Base-by-base conservation (phyloP, 306 rosid species). In the Casuarina equisetifolia region DNA sequence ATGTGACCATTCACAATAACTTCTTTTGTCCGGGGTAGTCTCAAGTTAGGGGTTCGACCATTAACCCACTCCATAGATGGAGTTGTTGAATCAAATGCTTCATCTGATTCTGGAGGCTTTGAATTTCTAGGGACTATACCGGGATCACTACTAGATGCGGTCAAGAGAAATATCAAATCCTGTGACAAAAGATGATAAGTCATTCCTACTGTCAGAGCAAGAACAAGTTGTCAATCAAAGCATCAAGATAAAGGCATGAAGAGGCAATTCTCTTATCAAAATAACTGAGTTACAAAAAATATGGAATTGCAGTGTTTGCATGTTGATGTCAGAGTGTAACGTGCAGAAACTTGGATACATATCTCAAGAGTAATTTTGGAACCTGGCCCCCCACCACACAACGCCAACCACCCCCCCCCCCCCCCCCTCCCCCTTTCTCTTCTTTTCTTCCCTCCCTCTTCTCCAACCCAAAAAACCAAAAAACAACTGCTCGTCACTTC, bases 41-140 rank as follows among this genome's bases (percentile, higher is more conserved):
- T 95, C 84, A 91, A 73, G 85, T 86, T 89, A 80, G 97, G 98
- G 44, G 96, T 95, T 74, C 90, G 57, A 10, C 91, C 97, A 74
- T 81, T 82, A 78, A 95, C 88, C 98, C 98, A 95, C 80, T 95
- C 98, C 97, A 95, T 92, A n/a, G 98, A 95, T 70, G 98, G 97
- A 51, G 97, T 86, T 36, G 87, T 84, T 25, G 82, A 73, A 72
- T 89, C 89, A 69, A 25, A 80, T 35, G 82, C 62, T 55, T 92
- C 98, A 35, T 92, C 97, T 51, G 74, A 88, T 46, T 95, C 97
- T 44, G 91, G 97, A 84, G 92, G 92, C 80, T 74, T 89, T 73
- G 81, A 87, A 81, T 92, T 95, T 84, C 97, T 86, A 45, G 97
- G 97, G 69, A 95, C 82, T 76, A 95, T 92, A 70, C 98, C 98